Evolutionary conservation across 1,284 basidiomycete species (phyloP), one percentile per base, ranked within the genome.

Genomic region (Phellopilus nigrolimitatus): DNA sequence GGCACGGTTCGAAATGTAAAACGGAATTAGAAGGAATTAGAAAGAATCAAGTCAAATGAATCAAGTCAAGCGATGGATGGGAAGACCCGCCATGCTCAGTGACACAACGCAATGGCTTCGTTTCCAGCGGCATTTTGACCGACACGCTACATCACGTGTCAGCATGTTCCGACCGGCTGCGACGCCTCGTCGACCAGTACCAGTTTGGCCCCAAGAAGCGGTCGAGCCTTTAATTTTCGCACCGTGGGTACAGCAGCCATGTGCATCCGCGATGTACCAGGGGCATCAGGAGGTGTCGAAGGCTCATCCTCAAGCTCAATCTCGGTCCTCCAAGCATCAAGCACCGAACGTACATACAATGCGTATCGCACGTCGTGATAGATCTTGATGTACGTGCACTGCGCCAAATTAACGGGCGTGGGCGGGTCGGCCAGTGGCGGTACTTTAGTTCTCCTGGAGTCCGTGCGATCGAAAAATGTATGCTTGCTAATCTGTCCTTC

Each of bases 341-440:
- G 63, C 15, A 78, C 60, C 52, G 68, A 74, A 31, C 82, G 71
- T 5, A 85, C 58, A 53, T 66, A 63, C 64, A 79, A 70, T 13
- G 78, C 70, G 53, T 72, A 69, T 19, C 60, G 55, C 15, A 72
- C 69, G 56, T 82, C 79, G 59, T 83, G 80, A 61, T 80, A 81
- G 19, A 86, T 61, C 62, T 81, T 82, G 67, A 86, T 73, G 59
- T 80, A 70, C 57, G 82, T 80, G 33, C 71, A 60, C 2, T 56
- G 57, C 24, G 64, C 64, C 27, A 78, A 55, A 13, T 24, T 40
- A 15, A 57, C 7, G 56, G 38, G 42, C 54, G 55, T 54, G 46
- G 51, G 33, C 58, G 54, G 52, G 13, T n/a, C n/a, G 25, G 21
- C 46, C 30, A 19, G 45, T 28, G 4, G 56, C 47, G 33, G 45